Conservation (phyloP, 2,329 filamentous ascomycete species). For the Fusarium heterosporum region DNA sequence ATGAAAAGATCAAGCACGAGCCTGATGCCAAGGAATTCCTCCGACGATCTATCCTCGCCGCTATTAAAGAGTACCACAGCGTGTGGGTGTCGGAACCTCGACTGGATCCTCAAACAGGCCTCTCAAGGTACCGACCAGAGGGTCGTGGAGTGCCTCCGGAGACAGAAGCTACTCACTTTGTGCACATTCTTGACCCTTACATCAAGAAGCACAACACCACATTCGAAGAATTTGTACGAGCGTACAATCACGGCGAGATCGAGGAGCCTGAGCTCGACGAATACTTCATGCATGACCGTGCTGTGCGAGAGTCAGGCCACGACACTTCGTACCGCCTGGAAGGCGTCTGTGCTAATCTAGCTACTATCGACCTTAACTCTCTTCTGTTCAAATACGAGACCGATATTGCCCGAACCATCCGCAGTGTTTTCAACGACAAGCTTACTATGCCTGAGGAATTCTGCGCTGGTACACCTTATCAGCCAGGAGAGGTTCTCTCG, state of each 20-base stretch:
- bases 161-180: conserved; percentile 88
- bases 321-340: conserved; percentile 96
- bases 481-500: conserved; percentile 78
- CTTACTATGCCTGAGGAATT: conserved; percentile 87
- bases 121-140: conserved; percentile 87
- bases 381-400: conserved; percentile 97
- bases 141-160: conserved; percentile 90
- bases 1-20: conserved; percentile 91
- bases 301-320: conserved; percentile 95
- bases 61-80: conserved; percentile 95
- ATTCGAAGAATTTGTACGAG: conserved; percentile 85
- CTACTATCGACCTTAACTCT: conserved; percentile 94
- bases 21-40: conserved; percentile 85
- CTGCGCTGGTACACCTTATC: conserved; percentile 72
- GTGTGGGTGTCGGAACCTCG: conserved; percentile 87
- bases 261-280: conserved; percentile 89
- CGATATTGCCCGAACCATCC: conserved; percentile 89
- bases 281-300: conserved; percentile 96
- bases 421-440: conserved; percentile 83
- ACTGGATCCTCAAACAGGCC: conserved; percentile 78
- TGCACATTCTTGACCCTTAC: conserved; percentile 84
- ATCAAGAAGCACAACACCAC: conserved; percentile 84
- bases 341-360: conserved; percentile 85
- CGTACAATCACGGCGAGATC: conserved; percentile 84
- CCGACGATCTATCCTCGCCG: conserved; percentile 81